phyloP scores from a whole-genome alignment of 2,329 filamentous ascomycete species.

The Colletotrichum australisinense region DNA sequence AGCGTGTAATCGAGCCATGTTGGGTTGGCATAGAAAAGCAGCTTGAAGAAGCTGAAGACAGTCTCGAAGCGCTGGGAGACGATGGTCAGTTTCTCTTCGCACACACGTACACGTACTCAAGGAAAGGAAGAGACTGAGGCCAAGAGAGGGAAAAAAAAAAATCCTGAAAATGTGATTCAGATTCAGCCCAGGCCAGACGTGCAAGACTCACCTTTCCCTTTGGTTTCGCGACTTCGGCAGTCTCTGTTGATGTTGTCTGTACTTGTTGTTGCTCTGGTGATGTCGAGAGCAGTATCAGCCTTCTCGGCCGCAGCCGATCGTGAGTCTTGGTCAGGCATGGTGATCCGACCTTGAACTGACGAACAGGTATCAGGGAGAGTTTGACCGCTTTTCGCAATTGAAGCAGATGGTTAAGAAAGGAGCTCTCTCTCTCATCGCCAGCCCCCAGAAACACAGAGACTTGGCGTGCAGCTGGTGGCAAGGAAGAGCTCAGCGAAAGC shows the following conservation, averaged over 20 bases:
- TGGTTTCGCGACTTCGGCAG: not conserved
- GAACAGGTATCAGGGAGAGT: not conserved
- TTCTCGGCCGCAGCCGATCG: slow-evolving; percentile 4
- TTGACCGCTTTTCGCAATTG: not conserved
- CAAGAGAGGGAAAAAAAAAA: not conserved
- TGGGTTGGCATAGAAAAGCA: slow-evolving; percentile 30
- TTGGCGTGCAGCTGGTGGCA: not conserved
- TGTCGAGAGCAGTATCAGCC: not conserved
- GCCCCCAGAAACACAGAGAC: not conserved
- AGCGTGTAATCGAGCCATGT: slow-evolving; percentile 35
- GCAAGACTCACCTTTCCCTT: slow-evolving; percentile 12
- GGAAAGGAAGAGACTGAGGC: too few species aligned
- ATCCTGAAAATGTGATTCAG: too few species aligned
- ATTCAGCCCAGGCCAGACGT: not conserved
- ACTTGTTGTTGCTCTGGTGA: not conserved
- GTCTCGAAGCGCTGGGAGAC: slow-evolving; percentile 12
- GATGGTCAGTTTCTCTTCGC: not conserved
- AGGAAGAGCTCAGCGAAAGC: slow-evolving; percentile 1
- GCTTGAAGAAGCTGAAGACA: slow-evolving; percentile 19
- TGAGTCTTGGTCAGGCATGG: slow-evolving; percentile 14
- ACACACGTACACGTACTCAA: too few species aligned
- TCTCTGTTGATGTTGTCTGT: not conserved
- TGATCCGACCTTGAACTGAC: slow-evolving; percentile 12
- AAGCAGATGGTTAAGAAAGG: not conserved
- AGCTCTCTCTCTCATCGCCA: not conserved